Evolutionary conservation across 495 filamentous ascomycete genomes (phyloP), one percentile per base, ranked within the genome.

Genomic region (Podospora bellae-mahoneyi): DNA sequence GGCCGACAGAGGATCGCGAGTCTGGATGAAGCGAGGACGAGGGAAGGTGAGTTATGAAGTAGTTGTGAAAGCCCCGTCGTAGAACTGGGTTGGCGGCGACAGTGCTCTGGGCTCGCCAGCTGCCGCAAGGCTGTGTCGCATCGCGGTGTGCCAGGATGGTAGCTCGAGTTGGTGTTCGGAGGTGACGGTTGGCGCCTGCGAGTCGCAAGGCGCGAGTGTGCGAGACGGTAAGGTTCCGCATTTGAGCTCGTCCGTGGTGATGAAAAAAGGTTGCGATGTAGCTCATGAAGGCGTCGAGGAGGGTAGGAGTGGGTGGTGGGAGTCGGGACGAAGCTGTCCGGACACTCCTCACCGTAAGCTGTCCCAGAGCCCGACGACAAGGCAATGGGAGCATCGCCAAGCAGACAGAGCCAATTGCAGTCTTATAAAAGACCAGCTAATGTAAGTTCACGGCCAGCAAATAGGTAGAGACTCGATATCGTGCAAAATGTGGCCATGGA

Each of bases 21-120:
- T 99, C 95, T 10, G 95, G 94, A 73, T 97, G 91, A 16, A 97
- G 84, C 0, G 94, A 97, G 56, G 92, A 94, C 23, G 93, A 96
- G 5, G 95, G 95, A 0, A 99, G 84, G 77, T 97, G 91, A 5
- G 95, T 96, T 44, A 97, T 91, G 76, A 99, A 99, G 82, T 99
- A 99, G 69, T 95, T 92, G 80, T 96, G 93, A 79, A 97, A 98
- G 68, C 82, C 77, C 28, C 90, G 90, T 5, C 78, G 82, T 63
- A 78, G 71, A 58, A 54, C 15, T 62, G 63, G 66, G 34, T 55
- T 56, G 73, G 54, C 34, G 9, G 63, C 26, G 59, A 18, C 30
- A 26, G 58, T 56, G 34, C 28, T 59, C 57, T 15, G 61, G 9
- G 10, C 60, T 34, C 53, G 60, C 56, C 27, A 20, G 69, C 48